Base-by-base conservation (phyloP, 495 filamentous ascomycete species). In the Tuber aestivum region DNA sequence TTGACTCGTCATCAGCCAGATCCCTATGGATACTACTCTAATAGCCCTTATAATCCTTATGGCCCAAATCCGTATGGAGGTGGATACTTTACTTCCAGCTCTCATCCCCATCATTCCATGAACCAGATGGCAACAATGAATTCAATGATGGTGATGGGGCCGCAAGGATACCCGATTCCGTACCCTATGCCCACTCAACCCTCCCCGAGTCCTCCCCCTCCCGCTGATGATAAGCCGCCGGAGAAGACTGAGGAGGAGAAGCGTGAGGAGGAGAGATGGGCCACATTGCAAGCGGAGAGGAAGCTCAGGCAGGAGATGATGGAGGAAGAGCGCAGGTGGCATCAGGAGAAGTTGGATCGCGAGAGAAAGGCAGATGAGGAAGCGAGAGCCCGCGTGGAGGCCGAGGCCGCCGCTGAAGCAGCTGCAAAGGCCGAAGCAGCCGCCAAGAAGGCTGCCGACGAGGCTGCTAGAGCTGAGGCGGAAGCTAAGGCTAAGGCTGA, bases 401-500 rank as follows among this genome's bases (percentile, higher is more conserved):
- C 82, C 86, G 82, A 83, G 86, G 73, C 86, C 85, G 40, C 82
- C 0, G 83, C 83, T 71, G 83, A 82, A n/a, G 80, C 77, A 20
- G 45, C 72, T 16, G 83, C 85, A 69, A 81, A 82, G 74, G 78
- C 82, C 1, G 84, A 84, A 45, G 85, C 85, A 70, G 81, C 78
- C 35, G 80, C 70, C 5, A 72, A 88, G 80, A 83, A 87, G 69
- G 87, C 87, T 14, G 85, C 61, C 41, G 81, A 82, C n/a, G 79
- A 79, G 38, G 74, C 81, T 69, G 82, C 77, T 38, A 81, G 78
- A 42, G 78, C 79, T 21, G 77, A 79, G 41, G 84, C 83, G 35
- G 84, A 83, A 38, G 84, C 83, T n/a, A 80, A 76, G 68, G 84
- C 82, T 21, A 83, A 82, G 32, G 84, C 80, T 21, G 83, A 85